Evolutionary conservation across 306 rosid genomes (phyloP).

Genomic region (Cicer bijugum): DNA sequence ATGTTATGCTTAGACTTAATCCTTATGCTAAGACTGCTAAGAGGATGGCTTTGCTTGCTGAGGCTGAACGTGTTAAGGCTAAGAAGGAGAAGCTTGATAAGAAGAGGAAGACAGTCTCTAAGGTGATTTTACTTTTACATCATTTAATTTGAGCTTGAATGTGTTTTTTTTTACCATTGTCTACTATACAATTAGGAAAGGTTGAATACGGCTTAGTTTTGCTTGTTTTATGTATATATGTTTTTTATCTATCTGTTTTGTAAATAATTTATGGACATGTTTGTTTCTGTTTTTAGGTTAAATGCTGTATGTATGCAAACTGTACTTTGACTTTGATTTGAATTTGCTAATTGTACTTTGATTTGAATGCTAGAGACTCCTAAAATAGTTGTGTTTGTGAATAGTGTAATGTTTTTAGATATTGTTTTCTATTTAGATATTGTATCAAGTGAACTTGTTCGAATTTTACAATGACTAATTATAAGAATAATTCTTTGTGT

Average conservation of each 20-base stretch:
- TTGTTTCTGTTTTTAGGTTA: neutral
- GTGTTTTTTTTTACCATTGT: neutral
- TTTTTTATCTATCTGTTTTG: neutral
- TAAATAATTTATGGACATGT: neutral
- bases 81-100: conserved; percentile 29
- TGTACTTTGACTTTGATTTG: neutral
- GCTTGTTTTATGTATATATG: neutral
- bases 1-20: conserved; percentile 24
- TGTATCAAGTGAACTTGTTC: neutral
- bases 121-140: neutral
- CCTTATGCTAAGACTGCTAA: conserved; percentile 29
- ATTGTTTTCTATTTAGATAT: no score
- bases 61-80: conserved; percentile 8
- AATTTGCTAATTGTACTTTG: neutral
- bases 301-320: no score
- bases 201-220: no score
- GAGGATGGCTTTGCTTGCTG: conserved; percentile 22
- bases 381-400: no score
- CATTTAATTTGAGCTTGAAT: neutral
- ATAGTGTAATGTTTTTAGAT: neutral
- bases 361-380: neutral
- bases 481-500: neutral
- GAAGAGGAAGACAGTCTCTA: conserved; percentile 22
- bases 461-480: neutral
- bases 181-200: no score